Evolutionary conservation across 78 protist species (phyloP).

Genomic region (Blattamonas nauphoetae): DNA sequence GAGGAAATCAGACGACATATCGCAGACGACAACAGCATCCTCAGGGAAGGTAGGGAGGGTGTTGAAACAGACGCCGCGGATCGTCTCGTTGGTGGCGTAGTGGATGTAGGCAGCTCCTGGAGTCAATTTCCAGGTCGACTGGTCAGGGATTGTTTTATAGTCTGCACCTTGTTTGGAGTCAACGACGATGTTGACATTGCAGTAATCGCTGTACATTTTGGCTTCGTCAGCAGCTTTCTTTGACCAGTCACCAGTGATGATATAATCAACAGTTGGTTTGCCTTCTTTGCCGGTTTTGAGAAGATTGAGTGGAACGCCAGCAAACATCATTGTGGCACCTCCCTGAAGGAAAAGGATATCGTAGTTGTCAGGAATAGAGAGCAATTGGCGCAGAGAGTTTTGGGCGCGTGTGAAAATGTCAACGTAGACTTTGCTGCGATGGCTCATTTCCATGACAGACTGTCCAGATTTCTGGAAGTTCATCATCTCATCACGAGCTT

Average conservation of each 20-base stretch:
- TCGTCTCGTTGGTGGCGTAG: conserved; percentile 84
- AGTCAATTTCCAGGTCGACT: conserved; percentile 42
- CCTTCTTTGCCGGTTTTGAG: too few species aligned
- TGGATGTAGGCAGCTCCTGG: conserved; percentile 66
- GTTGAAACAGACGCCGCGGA: conserved; percentile 76
- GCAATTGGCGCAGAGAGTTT: conserved; percentile 14
- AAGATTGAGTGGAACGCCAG: conserved; percentile 83
- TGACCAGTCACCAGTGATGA: conserved; percentile 91
- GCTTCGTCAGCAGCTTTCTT: conserved; percentile 73
- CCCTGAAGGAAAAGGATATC: conserved; percentile 86
- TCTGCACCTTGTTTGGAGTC: conserved; percentile 31
- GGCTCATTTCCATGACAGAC: conserved; percentile 68
- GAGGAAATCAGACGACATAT: conserved; percentile 79
- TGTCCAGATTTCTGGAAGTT: conserved; percentile 56
- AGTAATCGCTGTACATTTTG: conserved; percentile 35
- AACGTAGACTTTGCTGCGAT: conserved; percentile 49
- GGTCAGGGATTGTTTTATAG: conserved; percentile 21
- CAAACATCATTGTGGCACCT: conserved; percentile 80
- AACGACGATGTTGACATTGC: conserved; percentile 43
- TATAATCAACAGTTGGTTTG: conserved; percentile 66
- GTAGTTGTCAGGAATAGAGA: conserved; percentile 69
- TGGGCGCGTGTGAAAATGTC: conserved; percentile 34
- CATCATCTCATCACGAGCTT: conserved; percentile 59
- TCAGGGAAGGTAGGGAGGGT: too few species aligned
- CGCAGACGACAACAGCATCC: conserved; percentile 58